Conservation (phyloP, 2,329 filamentous ascomycete genomes). For the Podosphaera leucotricha region DNA sequence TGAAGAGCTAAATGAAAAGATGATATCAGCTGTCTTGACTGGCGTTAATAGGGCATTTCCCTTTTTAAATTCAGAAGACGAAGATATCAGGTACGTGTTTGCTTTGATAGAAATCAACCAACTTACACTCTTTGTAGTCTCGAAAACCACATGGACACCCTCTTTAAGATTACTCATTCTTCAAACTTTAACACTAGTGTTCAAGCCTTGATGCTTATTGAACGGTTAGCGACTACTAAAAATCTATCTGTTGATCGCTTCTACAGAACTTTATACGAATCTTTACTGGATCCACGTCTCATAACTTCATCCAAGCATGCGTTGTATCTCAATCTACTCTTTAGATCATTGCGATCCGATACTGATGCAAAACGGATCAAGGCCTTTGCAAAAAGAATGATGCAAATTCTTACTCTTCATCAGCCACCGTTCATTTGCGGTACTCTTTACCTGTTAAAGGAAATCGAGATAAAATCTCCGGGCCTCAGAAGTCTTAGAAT, state of each 20-base stretch:
- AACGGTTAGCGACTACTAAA: slow-evolving; percentile 65
- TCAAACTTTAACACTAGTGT: slow-evolving; percentile 98
- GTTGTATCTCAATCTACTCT: slow-evolving; percentile 79
- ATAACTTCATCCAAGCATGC: slow-evolving; percentile 83
- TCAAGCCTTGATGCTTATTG: slow-evolving; percentile 82
- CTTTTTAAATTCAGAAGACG: slow-evolving; percentile 54
- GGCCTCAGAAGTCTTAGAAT: slow-evolving; percentile 56
- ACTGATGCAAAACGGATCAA: slow-evolving; percentile 80
- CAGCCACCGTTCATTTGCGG: slow-evolving; percentile 85
- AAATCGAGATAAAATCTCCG: slow-evolving; percentile 58
- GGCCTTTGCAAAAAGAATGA: slow-evolving; percentile 80
- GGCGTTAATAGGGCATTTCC: slow-evolving; percentile 93
- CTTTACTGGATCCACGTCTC: slow-evolving; percentile 70
- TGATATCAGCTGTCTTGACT: slow-evolving; percentile 74
- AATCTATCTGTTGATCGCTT: slow-evolving; percentile 72
- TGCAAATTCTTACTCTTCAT: slow-evolving; percentile 71
- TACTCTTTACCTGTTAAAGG: slow-evolving; percentile 68
- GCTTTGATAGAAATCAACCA: too few species aligned
- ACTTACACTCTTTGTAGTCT: slow-evolving; percentile 25
- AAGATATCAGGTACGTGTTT: slow-evolving; percentile 34
- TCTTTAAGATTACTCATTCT: slow-evolving; percentile 91
- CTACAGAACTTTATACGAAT: slow-evolving; percentile 90
- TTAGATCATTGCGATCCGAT: slow-evolving; percentile 70
- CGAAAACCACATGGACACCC: slow-evolving; percentile 72
- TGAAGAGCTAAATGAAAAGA: slow-evolving; percentile 49